These are phyloP conservation scores for Venturiaceae sp. DNA, from an alignment of 2,329 filamentous ascomycete species.

Conservation along the genomic window DNA sequence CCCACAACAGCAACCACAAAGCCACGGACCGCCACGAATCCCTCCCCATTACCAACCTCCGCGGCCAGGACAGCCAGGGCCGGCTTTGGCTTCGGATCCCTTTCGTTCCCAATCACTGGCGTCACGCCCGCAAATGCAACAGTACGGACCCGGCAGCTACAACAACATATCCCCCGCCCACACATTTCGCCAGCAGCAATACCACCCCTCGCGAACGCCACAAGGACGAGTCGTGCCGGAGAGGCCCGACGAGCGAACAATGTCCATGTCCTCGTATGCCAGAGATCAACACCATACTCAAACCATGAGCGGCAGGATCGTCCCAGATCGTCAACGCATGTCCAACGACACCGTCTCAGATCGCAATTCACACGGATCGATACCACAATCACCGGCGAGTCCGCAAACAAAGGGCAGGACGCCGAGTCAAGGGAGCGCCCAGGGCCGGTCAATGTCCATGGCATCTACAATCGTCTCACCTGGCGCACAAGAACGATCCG, in stretches of 20 bases:
- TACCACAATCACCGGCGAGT: constrained; percentile 17
- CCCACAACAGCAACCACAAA: constrained; percentile 46
- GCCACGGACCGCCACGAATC: constrained; percentile 41
- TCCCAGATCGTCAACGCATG: constrained; percentile 64
- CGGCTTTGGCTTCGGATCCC: constrained; percentile 72
- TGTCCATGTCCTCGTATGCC: constrained; percentile 86
- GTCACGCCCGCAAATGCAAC: constrained; percentile 63
- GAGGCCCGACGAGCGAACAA: constrained; percentile 81
- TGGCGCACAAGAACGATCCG: too few species aligned
- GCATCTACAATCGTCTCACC: constrained; percentile 58
- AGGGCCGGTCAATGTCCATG: constrained; percentile 75
- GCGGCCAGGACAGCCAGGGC: constrained; percentile 30
- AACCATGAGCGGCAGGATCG: constrained; percentile 86
- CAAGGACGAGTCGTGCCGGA: constrained; percentile 89
- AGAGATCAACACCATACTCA: constrained; percentile 70
- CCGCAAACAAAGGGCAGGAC: constrained; percentile 9
- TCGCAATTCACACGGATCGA: constrained; percentile 13
- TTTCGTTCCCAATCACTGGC: constrained; percentile 93
- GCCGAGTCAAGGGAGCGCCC: constrained; percentile 10
- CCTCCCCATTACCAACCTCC: constrained; percentile 41
- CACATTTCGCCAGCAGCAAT: constrained; percentile 69
- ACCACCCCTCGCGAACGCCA: constrained; percentile 65
- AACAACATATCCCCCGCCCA: constrained; percentile 54
- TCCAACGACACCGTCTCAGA: constrained; percentile 27
- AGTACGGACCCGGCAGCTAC: constrained; percentile 29